Base-by-base conservation (phyloP, 495 filamentous ascomycete species). In the Hamigera avellanea region DNA sequence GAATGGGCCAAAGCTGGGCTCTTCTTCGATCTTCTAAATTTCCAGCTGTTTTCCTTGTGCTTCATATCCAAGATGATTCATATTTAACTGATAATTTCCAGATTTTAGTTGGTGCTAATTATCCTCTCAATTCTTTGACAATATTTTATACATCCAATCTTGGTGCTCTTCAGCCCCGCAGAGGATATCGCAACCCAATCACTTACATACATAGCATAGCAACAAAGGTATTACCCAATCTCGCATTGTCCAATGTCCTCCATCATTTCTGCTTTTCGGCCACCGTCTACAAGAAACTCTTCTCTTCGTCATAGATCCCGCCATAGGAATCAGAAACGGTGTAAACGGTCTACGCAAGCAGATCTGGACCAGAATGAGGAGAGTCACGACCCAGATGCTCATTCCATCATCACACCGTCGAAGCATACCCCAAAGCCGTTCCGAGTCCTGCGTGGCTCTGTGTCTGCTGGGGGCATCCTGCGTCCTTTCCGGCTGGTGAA, bases 401-500 rank as follows among this genome's bases (percentile, higher is more conserved):
- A 64, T 44, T 56, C 59, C 2, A 58, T 56, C 8, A 65, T 62
- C 27, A 58, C 61, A 2, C 57, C 61, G 0, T 62, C 61, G 1
- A 65, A 65, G 30, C 61, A 65, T 37, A 69, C 61, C 0, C 61
- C 61, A 10, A 54, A 42, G 36, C 49, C 53, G 8, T 39, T 62
- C 28, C 48, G 47, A 19, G 42, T 50, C 10, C 33, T 64, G 42
- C 50, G 53, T 18, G 59, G 59, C 15, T 58, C 57, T n/a, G 46
- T 67, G 14, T 46, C 57, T 3, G 36, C 49, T n/a, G 59, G 57
- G 16, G 62, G 58, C 14, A 56, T 56, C 35, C 48, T 80, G 3
- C 58, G 62, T 32, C 78, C 78, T 6, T 79, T 79, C 45, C 67
- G 80, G 14, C 59, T 84, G 3, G 59, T 84, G 7, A 66, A 61